Evolutionary conservation across 371 early-diverging fungal species (phyloP).

Genomic region (Dinochytrium kinnereticum): DNA sequence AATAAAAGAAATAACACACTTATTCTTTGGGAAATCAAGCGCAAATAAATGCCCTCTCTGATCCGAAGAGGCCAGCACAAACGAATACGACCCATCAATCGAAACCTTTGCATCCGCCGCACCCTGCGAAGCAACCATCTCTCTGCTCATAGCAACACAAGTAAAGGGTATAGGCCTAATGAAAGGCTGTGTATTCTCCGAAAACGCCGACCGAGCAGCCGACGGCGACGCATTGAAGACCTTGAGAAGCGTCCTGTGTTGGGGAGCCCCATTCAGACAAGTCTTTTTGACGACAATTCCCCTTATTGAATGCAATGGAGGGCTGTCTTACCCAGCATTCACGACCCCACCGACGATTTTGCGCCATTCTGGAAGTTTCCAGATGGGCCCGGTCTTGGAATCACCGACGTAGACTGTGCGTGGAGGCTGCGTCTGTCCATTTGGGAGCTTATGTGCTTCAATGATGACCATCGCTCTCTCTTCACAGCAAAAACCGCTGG

Average conservation of each 20-base stretch:
- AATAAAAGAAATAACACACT: slow-evolving; percentile 29
- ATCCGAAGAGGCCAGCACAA: slow-evolving; percentile 50
- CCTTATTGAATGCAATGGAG: neutral
- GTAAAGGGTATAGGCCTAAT: slow-evolving; percentile 38
- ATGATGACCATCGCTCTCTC: slow-evolving; percentile 19
- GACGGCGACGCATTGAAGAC: slow-evolving; percentile 32
- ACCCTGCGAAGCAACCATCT: slow-evolving; percentile 22
- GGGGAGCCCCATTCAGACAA: neutral
- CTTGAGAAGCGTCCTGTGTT: slow-evolving; percentile 29
- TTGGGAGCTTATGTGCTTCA: neutral
- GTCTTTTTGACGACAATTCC: neutral
- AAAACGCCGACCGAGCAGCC: slow-evolving; percentile 1
- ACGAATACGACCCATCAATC: slow-evolving; percentile 27
- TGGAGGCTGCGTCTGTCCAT: slow-evolving; percentile 11
- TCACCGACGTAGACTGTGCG: slow-evolving; percentile 46
- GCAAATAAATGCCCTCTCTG: slow-evolving; percentile 52
- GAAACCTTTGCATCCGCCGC: neutral
- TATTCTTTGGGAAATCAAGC: slow-evolving; percentile 51
- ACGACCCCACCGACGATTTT: slow-evolving; percentile 37
- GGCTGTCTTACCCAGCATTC: slow-evolving; percentile 41
- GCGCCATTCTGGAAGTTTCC: slow-evolving; percentile 43
- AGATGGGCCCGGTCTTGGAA: slow-evolving; percentile 34
- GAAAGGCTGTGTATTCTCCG: slow-evolving; percentile 6
- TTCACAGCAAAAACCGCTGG: too few relatives aligned
- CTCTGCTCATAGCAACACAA: slow-evolving; percentile 36